Percentiles rank a stretch among this genome's conserved stretches.
Evolutionary conservation across 2,329 filamentous ascomycete species (phyloP).

Genomic region (Talaromyces albobiverticillius): DNA sequence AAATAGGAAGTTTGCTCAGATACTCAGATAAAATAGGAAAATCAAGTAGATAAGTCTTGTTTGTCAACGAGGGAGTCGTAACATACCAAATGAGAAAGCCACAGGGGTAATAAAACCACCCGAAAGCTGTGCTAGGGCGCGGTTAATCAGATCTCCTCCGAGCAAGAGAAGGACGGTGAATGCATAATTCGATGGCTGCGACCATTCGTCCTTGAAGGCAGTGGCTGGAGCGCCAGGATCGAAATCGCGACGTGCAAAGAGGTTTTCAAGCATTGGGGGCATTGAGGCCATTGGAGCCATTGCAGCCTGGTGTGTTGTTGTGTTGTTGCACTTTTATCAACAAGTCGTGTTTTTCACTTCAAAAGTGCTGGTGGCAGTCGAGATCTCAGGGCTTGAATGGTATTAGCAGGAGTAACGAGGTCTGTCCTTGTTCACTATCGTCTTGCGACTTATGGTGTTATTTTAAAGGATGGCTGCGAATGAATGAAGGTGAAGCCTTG

Average conservation of each 20-base stretch:
- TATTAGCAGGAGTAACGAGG: background rate
- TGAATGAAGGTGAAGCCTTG: no score
- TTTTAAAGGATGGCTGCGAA: no score
- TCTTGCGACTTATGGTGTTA: background rate
- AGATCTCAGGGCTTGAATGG: no score
- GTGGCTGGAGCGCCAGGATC: constrained; percentile 6
- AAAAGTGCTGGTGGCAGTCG: background rate
- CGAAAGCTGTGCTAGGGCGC: constrained; percentile 33
- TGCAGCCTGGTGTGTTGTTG: background rate
- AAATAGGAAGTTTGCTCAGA: no score
- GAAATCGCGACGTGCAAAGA: constrained; percentile 13
- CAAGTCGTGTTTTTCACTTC: background rate
- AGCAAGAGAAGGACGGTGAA: constrained; percentile 36
- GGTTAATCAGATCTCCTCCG: constrained; percentile 34
- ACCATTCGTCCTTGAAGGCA: constrained; percentile 13
- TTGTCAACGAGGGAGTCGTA: no score
- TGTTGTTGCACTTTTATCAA: no score
- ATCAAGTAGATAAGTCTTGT: background rate
- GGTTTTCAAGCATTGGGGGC: constrained; percentile 9
- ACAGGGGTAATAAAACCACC: constrained; percentile 29
- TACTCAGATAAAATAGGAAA: no score
- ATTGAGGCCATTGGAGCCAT: no score
- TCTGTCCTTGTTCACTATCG: background rate
- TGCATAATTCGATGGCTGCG: constrained; percentile 19
- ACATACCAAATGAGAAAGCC: constrained; percentile 37